These are phyloP conservation scores for Nakazawaea ishiwadae DNA, from an alignment of 805 yeast genomes.

Conservation along the genomic window DNA sequence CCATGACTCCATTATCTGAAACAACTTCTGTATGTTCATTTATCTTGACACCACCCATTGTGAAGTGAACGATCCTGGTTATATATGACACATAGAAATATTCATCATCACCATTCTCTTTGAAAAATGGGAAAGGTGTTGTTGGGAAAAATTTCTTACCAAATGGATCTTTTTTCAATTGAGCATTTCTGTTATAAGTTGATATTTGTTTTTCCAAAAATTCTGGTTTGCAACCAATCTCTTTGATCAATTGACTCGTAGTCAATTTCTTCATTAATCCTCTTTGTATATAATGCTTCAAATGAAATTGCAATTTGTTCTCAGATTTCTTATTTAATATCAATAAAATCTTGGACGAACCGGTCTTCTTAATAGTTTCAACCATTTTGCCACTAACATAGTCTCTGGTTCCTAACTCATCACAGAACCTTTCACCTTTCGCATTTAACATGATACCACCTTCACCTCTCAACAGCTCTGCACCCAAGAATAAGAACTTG, in stretches of 20 bases:
- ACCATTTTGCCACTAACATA: constrained; percentile 55
- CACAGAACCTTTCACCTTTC: constrained; percentile 52
- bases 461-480: constrained; percentile 63
- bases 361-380: constrained; percentile 24
- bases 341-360: constrained; percentile 38
- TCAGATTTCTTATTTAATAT: constrained; percentile 45
- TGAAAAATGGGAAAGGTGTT: constrained; percentile 33
- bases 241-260: constrained; percentile 38
- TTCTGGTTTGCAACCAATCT: constrained; percentile 29
- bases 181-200: constrained; percentile 37
- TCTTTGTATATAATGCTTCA: constrained; percentile 52
- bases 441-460: constrained; percentile 55
- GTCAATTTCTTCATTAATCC: constrained; percentile 46
- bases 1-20: constrained; percentile 25
- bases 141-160: constrained; percentile 47
- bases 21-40: constrained; percentile 38
- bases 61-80: constrained; percentile 57
- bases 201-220: constrained; percentile 30
- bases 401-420: constrained; percentile 58
- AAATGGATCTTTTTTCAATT: constrained; percentile 28
- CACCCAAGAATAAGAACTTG: constrained; percentile 55
- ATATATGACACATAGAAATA: constrained; percentile 47
- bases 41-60: constrained; percentile 65
- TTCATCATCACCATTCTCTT: constrained; percentile 20
- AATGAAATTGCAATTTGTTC: constrained; percentile 40